Evolutionary conservation across 2,329 filamentous ascomycete genomes (phyloP), one percentile per base, ranked within the genome.

Genomic region (Fusarium nygamai): DNA sequence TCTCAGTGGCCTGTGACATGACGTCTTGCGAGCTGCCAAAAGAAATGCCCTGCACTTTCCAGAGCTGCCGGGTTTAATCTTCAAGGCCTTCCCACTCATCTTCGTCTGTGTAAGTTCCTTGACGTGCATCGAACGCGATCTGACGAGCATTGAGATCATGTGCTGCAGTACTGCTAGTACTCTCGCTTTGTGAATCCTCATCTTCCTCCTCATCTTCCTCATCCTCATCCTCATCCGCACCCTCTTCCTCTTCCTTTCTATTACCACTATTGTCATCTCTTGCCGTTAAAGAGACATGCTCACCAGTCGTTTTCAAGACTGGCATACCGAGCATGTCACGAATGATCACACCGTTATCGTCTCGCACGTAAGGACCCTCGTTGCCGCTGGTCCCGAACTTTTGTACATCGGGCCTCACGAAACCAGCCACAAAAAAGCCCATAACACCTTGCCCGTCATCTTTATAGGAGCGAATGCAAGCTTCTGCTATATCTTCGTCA

Each of bases 351-450:
- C 90, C 90, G 54, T 86, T 84, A 34, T 88, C 86, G 75, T 89
- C 89, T 71, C 89, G 82, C 61, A 88, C 82, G 58, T 89, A 86
- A 2, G 89, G 88, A 53, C 86, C 89, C 67, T 89, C 81, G 6
- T 73, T 75, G 47, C 61, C 70, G 17, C 48, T 67, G 53, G 64
- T 56, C 34, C 56, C 68, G 41, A 56, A 62, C 33, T 78, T 79
- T 39, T 72, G 68, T 46, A 44, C 67, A 14, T 48, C 74, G n/a
- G 69, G 65, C 46, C 81, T 80, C 7, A 94, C 88, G 82, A 99
- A 98, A 0, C 89, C 94, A n/a, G 91, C 94, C 27, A 98, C 93
- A 78, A 99, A 99, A 83, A 99, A 98, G 0, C 96, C 96, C 89
- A 98, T 98, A 2, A 95, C 93, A 0, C 95, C 94, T 72, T 93